Evolutionary conservation across 2,329 filamentous ascomycete genomes (phyloP).

Genomic region (Pestalotiopsis sp.): DNA sequence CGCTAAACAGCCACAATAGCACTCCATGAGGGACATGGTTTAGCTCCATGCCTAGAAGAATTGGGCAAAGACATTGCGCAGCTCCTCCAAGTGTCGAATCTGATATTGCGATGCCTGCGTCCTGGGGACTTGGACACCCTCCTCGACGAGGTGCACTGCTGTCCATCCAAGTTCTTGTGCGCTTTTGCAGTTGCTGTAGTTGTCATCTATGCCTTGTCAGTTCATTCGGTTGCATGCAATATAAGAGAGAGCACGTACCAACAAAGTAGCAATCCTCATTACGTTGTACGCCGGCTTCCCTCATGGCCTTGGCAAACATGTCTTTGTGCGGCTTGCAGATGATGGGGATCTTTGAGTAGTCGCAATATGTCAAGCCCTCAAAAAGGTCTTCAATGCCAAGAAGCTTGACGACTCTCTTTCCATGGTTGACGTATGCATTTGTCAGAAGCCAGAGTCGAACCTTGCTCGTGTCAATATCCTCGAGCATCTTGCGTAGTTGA

Average conservation of each 20-base stretch:
- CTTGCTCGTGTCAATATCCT: conserved; percentile 81
- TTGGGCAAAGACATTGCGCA: conserved; percentile 77
- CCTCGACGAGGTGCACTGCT: conserved; percentile 82
- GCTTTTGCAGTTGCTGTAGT: conserved; percentile 76
- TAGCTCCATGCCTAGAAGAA: conserved; percentile 68
- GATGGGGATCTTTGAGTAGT: conserved; percentile 75
- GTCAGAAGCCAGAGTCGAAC: conserved; percentile 94
- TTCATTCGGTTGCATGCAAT: not conserved
- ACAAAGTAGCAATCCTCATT: conserved; percentile 86
- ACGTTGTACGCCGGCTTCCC: conserved; percentile 72
- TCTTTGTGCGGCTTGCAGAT: conserved; percentile 84
- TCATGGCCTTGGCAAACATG: conserved; percentile 90
- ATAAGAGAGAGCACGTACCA: conserved; percentile 58
- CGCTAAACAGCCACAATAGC: not conserved
- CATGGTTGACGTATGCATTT: conserved; percentile 93
- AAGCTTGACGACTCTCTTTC: conserved; percentile 76
- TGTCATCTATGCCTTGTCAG: conserved; percentile 71
- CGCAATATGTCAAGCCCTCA: conserved; percentile 93
- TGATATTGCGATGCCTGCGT: conserved; percentile 72
- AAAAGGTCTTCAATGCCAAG: conserved; percentile 86
- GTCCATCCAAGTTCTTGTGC: conserved; percentile 85
- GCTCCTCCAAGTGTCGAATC: conserved; percentile 74
- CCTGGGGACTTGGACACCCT: conserved; percentile 64
- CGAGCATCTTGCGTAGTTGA: conserved; percentile 73
- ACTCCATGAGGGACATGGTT: conserved; percentile 4